phyloP scores from a whole-genome alignment of 2,329 filamentous ascomycete genomes.

The Exophiala viscosa region DNA sequence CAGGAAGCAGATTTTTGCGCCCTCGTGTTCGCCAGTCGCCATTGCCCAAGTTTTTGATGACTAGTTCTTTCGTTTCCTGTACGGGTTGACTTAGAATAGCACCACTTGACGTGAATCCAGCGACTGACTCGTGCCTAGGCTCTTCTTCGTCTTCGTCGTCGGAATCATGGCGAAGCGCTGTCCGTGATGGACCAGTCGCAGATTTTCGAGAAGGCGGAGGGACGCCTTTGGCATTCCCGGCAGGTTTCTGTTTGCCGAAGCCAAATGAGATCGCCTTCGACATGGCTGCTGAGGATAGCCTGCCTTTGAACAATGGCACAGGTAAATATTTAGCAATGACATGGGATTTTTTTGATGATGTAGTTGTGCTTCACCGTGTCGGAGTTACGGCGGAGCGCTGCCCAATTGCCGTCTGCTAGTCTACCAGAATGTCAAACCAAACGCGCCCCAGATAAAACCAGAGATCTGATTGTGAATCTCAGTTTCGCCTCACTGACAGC shows the following conservation, averaged over 20 bases:
- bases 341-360: neutral
- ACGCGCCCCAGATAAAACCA: too few species aligned
- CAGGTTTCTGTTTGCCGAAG: slow-evolving; percentile 26
- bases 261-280: slow-evolving; percentile 29
- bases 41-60: slow-evolving; percentile 63
- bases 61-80: slow-evolving; percentile 37
- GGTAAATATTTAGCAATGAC: neutral
- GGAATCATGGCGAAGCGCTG: slow-evolving; percentile 43
- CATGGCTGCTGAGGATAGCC: slow-evolving; percentile 13
- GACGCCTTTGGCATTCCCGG: neutral
- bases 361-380: too few species aligned
- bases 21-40: slow-evolving; percentile 45
- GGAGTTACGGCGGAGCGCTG: too few species aligned
- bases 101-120: slow-evolving; percentile 49
- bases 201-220: slow-evolving; percentile 9
- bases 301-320: neutral
- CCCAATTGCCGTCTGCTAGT: too few species aligned
- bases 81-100: slow-evolving; percentile 42
- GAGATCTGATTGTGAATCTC: too few species aligned
- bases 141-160: slow-evolving; percentile 43
- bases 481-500: too few species aligned
- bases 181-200: slow-evolving; percentile 4
- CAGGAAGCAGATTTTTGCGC: slow-evolving; percentile 57
- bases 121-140: slow-evolving; percentile 47
- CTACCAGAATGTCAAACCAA: too few species aligned